Percentiles rank a stretch among this genome's conserved stretches.
Evolutionary conservation across 176 grass and related monocot genomes (phyloP).

Genomic region (Puya raimondii): DNA sequence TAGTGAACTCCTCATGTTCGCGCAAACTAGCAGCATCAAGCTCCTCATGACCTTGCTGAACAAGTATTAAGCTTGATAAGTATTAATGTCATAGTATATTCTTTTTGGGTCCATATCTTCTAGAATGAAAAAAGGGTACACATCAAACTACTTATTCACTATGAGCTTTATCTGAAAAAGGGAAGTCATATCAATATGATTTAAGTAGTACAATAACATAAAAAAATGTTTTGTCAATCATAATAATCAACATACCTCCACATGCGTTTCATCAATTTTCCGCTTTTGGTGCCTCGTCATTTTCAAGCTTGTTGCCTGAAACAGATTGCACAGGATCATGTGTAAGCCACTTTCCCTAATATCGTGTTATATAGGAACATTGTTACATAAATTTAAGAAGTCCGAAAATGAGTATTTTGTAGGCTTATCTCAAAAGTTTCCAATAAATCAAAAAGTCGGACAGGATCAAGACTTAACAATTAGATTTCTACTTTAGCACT

Average conservation of each 20-base stretch:
- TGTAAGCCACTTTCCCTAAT: not conserved
- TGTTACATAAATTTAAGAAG: not conserved
- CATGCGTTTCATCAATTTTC: conserved; percentile 97
- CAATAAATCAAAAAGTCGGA: too few species aligned
- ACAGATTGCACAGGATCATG: conserved; percentile 25
- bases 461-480: too few species aligned
- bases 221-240: not conserved
- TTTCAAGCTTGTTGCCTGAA: conserved; percentile 91
- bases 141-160: too few species aligned
- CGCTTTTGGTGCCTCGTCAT: conserved; percentile 95
- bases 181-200: not conserved
- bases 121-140: not conserved
- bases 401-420: not conserved
- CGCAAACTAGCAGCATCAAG: conserved; percentile 93
- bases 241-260: conserved; percentile 59
- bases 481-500: not conserved
- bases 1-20: conserved; percentile 96
- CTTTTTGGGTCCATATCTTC: not conserved
- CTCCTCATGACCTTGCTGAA: conserved; percentile 86
- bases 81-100: conserved; percentile 14
- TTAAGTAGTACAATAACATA: not conserved
- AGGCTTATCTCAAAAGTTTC: too few species aligned
- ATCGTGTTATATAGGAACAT: not conserved
- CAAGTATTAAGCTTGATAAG: conserved; percentile 1
- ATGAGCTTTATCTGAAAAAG: not conserved